Conservation (phyloP, 495 filamentous ascomycete genomes). For the Geoglossum glabrum region DNA sequence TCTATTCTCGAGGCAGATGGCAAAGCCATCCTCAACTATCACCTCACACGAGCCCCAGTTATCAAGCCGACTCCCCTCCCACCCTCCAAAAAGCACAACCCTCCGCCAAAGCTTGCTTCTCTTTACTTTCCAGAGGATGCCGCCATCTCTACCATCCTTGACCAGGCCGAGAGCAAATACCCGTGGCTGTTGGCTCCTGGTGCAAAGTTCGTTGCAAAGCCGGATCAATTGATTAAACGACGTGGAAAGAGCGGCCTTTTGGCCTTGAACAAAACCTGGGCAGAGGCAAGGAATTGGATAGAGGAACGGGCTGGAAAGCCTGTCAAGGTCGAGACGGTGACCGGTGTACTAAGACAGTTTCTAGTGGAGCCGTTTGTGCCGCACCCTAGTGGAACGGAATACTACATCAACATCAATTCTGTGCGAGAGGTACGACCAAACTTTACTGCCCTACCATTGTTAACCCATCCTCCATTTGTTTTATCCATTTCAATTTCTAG, state of each 20-base stretch:
- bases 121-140: constrained; percentile 84
- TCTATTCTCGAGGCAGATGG: constrained; percentile 96
- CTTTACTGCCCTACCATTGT: not conserved
- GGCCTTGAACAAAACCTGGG: constrained; percentile 92
- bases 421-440: constrained; percentile 61
- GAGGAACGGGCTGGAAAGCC: constrained; percentile 75
- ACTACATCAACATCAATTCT: constrained; percentile 96
- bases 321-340: constrained; percentile 78
- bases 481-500: not conserved
- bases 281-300: constrained; percentile 83
- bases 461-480: not conserved
- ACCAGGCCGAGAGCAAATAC: constrained; percentile 88
- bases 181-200: constrained; percentile 73
- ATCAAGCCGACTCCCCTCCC: constrained; percentile 97
- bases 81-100: constrained; percentile 67
- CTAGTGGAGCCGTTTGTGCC: constrained; percentile 97
- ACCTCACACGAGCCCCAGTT: constrained; percentile 92
- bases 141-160: constrained; percentile 62
- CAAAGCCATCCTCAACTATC: constrained; percentile 99
- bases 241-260: constrained; percentile 96
- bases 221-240: constrained; percentile 98
- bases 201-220: constrained; percentile 94
- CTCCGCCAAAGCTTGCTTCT: constrained; percentile 73
- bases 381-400: constrained; percentile 80
- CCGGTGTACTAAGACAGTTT: constrained; percentile 80